phyloP scores from a whole-genome alignment of 192 early-diverging fungal genomes.

The Gryganskiella cystojenkinii region DNA sequence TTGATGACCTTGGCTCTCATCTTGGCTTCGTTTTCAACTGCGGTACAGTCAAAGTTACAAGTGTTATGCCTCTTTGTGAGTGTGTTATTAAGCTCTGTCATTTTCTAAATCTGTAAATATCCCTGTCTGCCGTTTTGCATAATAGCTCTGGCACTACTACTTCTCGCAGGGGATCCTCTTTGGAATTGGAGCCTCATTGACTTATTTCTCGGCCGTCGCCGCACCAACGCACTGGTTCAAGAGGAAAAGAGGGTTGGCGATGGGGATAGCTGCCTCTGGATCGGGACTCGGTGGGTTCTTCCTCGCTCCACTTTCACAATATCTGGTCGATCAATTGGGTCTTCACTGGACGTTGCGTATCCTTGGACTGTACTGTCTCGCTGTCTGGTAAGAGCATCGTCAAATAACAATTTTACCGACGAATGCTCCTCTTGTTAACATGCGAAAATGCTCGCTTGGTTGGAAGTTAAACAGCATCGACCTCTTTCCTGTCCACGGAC shows the following conservation, averaged over 20 bases:
- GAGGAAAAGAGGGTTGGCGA: slow-evolving; percentile 70
- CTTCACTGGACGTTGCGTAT: slow-evolving; percentile 69
- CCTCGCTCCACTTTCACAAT: slow-evolving; percentile 61
- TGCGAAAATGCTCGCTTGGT: too few relatives aligned
- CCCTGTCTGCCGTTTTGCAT: neutral
- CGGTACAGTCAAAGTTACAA: too few relatives aligned
- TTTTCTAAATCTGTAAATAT: neutral
- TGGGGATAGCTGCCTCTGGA: slow-evolving; percentile 80
- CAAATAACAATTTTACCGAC: neutral
- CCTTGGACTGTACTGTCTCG: slow-evolving; percentile 63
- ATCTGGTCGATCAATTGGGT: slow-evolving; percentile 66
- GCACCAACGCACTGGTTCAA: slow-evolving; percentile 78
- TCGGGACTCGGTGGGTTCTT: slow-evolving; percentile 78
- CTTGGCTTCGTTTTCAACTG: slow-evolving; percentile 56
- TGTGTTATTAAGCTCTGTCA: neutral
- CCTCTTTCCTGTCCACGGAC: neutral
- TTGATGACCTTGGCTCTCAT: slow-evolving; percentile 49
- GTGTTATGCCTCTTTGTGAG: too few relatives aligned
- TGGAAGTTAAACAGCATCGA: neutral
- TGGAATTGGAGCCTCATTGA: slow-evolving; percentile 73
- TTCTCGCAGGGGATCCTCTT: slow-evolving; percentile 79
- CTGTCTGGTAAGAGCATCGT: slow-evolving; percentile 24
- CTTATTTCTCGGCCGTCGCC: slow-evolving; percentile 69
- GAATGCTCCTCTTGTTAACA: too few relatives aligned
- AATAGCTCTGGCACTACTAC: slow-evolving; percentile 77